phyloP scores from a whole-genome alignment of 306 rosid genomes.

The Mimosa bimucronata region DNA sequence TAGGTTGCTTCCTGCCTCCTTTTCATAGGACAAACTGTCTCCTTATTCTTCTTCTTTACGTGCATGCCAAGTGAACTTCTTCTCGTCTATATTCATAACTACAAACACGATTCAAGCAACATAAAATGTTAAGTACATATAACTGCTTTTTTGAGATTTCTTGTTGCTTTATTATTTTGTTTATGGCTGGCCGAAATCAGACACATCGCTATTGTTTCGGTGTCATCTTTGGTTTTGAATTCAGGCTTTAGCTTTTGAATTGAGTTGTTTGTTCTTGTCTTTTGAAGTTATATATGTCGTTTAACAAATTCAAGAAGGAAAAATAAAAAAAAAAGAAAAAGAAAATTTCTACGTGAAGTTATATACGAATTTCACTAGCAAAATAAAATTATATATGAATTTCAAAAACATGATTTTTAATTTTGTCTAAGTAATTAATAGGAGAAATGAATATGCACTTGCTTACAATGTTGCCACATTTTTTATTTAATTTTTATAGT shows the following conservation, averaged over 20 bases:
- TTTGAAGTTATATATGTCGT: neutral
- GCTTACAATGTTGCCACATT: no score
- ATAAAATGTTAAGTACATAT: neutral
- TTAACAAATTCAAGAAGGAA: conserved; percentile 2
- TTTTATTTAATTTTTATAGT: no score
- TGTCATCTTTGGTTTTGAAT: neutral
- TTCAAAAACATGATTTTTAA: no score
- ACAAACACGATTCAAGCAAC: neutral
- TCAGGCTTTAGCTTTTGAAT: conserved; percentile 13
- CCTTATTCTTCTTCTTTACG: conserved; percentile 60
- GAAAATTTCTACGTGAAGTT: conserved; percentile 29
- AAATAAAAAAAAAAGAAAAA: neutral
- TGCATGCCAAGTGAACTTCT: conserved; percentile 72
- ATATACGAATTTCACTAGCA: no score
- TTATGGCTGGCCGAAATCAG: neutral
- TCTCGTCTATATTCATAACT: conserved; percentile 1
- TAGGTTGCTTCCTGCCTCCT: conserved; percentile 77
- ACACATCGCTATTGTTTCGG: neutral
- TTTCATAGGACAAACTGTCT: conserved; percentile 53
- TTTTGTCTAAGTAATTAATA: no score
- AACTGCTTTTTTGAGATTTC: neutral
- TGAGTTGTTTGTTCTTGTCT: neutral
- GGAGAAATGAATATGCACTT: no score
- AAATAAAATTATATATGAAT: no score
- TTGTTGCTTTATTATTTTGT: neutral